Base-by-base conservation (phyloP, 768 basidiomycete species). In the Mycena kentingensis region DNA sequence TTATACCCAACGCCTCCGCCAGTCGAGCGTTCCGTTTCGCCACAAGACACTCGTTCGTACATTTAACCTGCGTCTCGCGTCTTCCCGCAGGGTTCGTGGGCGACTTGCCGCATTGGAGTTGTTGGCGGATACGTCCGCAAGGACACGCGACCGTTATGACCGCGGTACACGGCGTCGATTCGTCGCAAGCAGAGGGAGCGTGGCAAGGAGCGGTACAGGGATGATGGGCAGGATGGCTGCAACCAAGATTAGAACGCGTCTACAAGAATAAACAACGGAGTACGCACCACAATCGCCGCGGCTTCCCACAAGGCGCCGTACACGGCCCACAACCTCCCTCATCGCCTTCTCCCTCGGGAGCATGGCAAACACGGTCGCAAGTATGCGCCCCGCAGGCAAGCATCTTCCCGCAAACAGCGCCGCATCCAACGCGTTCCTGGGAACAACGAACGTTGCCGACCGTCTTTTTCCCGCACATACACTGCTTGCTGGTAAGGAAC, bases 1-100 rank as follows among this genome's bases (percentile, higher is more conserved):
- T 85, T 62, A 98, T 96, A 0, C 95, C 94, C 4, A 99, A 70
- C 2, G 97, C 97, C 32, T 94, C 93, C 1, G 97, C 97, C 7
- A 99, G 70, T 29, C 83, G 74, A 0, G 87, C 90, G 60, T 97
- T 98, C 11, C 97, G 81, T 65, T 95, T 90, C 37, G 87, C 89
- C 44, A 93, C 75, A 31, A 74, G 76, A 60, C 97, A 99, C 37
- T 96, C 92, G 38, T 81, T 85, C 15, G 83, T 82, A 64, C 97
- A 99, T 58, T 88, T 88, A 8, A 86, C 73, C 38, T 71, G 66
- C 37, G 78, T 72, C 1, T 63, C 68, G 27, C 67, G 60, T 34
- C 76, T 72, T 4, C 77, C 78, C 0, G 69, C 64, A 3, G 82
- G 72, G 46, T 78, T 76, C 2, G 76, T 63, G 1, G 72, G 67